Evolutionary conservation across 2,329 filamentous ascomycete species (phyloP).

Genomic region (Acrocalymma vagum): DNA sequence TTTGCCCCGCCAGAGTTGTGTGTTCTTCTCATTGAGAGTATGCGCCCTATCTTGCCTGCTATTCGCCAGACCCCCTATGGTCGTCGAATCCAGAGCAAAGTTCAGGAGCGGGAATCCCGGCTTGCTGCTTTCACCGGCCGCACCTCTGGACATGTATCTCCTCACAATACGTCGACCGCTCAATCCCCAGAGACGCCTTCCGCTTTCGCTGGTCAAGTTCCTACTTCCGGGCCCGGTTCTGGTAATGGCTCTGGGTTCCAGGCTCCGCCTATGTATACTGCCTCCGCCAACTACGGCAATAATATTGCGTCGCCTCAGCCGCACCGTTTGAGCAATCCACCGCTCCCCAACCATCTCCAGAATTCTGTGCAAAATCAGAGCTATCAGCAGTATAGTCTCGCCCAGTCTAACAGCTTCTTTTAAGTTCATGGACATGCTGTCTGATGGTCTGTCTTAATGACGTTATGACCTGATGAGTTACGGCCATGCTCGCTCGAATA

Average conservation of each 20-base stretch:
- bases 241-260: constrained; percentile 27
- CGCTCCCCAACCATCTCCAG: constrained; percentile 45
- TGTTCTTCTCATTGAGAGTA: constrained; percentile 76
- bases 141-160: constrained; percentile 37
- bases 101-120: constrained; percentile 64
- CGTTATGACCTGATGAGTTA: constrained; percentile 61
- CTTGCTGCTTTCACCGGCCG: constrained; percentile 41
- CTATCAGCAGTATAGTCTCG: constrained; percentile 48
- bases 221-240: constrained; percentile 10
- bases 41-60: constrained; percentile 82
- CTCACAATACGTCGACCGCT: constrained; percentile 28
- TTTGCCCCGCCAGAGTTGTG: constrained; percentile 44
- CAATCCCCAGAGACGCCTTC: constrained; percentile 31
- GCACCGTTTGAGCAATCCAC: constrained; percentile 49
- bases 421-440: constrained; percentile 34
- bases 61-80: constrained; percentile 94
- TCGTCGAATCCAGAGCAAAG: constrained; percentile 91
- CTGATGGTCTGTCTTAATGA: constrained; percentile 50
- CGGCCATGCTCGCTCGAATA: constrained; percentile 32
- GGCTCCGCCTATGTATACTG: constrained; percentile 43
- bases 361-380: constrained; percentile 50
- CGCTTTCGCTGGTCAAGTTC: constrained; percentile 27
- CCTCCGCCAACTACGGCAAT: constrained; percentile 41
- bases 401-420: constrained; percentile 53
- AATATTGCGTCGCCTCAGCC: constrained; percentile 46